These are phyloP conservation scores for Blastomyces parvus DNA, from an alignment of 2,329 filamentous ascomycete genomes.

Conservation along the genomic window DNA sequence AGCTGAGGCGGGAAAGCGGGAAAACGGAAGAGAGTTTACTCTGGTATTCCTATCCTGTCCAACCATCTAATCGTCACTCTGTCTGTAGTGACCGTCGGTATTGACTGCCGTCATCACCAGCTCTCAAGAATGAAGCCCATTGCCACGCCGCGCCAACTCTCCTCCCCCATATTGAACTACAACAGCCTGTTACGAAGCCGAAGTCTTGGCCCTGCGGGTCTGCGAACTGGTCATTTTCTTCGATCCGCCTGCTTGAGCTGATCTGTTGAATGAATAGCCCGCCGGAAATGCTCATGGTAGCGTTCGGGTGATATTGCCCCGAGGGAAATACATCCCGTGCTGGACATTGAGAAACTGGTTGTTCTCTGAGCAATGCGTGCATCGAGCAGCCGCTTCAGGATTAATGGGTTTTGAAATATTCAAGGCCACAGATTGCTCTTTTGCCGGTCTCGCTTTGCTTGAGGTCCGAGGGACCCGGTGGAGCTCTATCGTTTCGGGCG, in stretches of 20 bases:
- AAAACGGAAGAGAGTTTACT: not conserved
- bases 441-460: slow-evolving; percentile 19
- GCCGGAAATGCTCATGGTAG: slow-evolving; percentile 23
- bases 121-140: not conserved
- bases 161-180: too few species aligned
- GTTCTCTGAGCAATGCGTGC: slow-evolving; percentile 21
- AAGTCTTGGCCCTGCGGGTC: slow-evolving; percentile 11
- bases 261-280: slow-evolving; percentile 23
- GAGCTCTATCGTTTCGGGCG: too few species aligned
- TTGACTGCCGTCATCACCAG: not conserved
- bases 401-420: slow-evolving; percentile 18
- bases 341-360: slow-evolving; percentile 22
- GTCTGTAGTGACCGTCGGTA: not conserved
- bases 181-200: not conserved
- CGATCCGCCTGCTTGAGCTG: slow-evolving; percentile 19
- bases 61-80: not conserved
- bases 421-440: slow-evolving; percentile 26
- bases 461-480: slow-evolving; percentile 17
- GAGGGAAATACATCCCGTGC: slow-evolving; percentile 24
- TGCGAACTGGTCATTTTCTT: slow-evolving; percentile 24
- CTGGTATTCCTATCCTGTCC: not conserved
- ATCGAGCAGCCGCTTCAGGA: slow-evolving; percentile 21
- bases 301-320: slow-evolving; percentile 27
- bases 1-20: not conserved
- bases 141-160: not conserved